These are phyloP conservation scores for Acmispon strigosus DNA, from an alignment of 306 rosid genomes.

Conservation along the genomic window DNA sequence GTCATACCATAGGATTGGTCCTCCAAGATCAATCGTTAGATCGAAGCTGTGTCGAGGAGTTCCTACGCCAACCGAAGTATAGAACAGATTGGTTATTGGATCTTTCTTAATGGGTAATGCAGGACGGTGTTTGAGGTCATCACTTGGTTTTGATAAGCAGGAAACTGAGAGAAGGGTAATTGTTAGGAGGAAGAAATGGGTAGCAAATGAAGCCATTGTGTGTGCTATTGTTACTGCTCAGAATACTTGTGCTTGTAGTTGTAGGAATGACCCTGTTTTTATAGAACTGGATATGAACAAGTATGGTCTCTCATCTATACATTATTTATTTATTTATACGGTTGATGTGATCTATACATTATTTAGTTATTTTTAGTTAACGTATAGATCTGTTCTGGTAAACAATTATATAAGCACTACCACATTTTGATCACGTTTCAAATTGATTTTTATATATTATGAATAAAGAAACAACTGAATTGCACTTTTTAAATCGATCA, in stretches of 20 bases:
- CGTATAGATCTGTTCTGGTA: too few species aligned
- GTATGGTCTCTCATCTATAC: not conserved
- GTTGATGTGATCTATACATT: too few species aligned
- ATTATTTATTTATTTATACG: not conserved
- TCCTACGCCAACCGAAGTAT: constrained; percentile 16
- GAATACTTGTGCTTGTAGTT: not conserved
- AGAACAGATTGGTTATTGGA: constrained; percentile 20
- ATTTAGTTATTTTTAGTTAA: too few species aligned
- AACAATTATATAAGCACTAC: too few species aligned
- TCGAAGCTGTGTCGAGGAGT: constrained; percentile 14
- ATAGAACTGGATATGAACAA: not conserved
- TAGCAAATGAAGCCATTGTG: constrained; percentile 10
- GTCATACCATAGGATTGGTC: constrained; percentile 20
- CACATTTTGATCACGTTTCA: too few species aligned
- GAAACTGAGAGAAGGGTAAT: not conserved
- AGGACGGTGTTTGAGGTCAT: not conserved
- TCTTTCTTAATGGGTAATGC: constrained; percentile 26
- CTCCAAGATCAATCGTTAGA: constrained; percentile 26
- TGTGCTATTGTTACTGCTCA: not conserved
- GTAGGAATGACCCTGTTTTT: not conserved
- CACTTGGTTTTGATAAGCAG: not conserved
- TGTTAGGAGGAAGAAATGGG: not conserved
- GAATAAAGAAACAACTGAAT: too few species aligned
- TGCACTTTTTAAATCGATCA: too few species aligned
- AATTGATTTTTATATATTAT: too few species aligned